Percentiles rank a stretch among this genome's conserved stretches.
Evolutionary conservation across 805 yeast genomes (phyloP).

Genomic region (Candida qinlingensis): DNA sequence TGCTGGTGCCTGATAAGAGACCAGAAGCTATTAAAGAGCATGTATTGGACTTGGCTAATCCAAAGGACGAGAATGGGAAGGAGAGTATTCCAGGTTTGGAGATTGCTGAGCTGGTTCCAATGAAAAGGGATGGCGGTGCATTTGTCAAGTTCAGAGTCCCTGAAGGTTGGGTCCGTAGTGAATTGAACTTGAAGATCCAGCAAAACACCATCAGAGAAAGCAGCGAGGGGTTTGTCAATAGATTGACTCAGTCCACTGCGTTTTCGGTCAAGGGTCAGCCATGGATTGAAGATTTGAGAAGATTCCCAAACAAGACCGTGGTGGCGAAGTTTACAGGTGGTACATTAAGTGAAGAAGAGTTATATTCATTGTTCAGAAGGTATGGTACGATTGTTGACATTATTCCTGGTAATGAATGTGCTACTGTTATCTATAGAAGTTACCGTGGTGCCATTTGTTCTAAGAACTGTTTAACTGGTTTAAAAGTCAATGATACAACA

Average conservation of each 20-base stretch:
- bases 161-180: conserved; percentile 40
- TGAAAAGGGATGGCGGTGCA: conserved; percentile 88
- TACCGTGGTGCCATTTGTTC: conserved; percentile 76
- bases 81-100: conserved; percentile 37
- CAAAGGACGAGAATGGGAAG: conserved; percentile 21
- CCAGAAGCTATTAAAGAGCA: conserved; percentile 36
- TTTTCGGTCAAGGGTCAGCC: conserved; percentile 87
- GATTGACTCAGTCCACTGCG: conserved; percentile 46
- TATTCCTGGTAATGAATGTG: conserved; percentile 43
- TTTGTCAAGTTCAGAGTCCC: conserved; percentile 76
- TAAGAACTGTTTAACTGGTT: conserved; percentile 84
- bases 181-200: conserved; percentile 47
- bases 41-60: conserved; percentile 35
- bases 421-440: conserved; percentile 49
- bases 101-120: conserved; percentile 59
- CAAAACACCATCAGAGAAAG: conserved; percentile 38
- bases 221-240: conserved; percentile 32
- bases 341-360: conserved; percentile 69
- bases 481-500: conserved; percentile 54
- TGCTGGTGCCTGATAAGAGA: conserved; percentile 31
- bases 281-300: conserved; percentile 89
- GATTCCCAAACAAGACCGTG: conserved; percentile 63
- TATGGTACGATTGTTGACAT: conserved; percentile 84
- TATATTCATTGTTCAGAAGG: conserved; percentile 77
- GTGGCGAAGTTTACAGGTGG: conserved; percentile 74